Base-by-base conservation (phyloP, 2,329 filamentous ascomycete genomes). In the Aureobasidium sp. region DNA sequence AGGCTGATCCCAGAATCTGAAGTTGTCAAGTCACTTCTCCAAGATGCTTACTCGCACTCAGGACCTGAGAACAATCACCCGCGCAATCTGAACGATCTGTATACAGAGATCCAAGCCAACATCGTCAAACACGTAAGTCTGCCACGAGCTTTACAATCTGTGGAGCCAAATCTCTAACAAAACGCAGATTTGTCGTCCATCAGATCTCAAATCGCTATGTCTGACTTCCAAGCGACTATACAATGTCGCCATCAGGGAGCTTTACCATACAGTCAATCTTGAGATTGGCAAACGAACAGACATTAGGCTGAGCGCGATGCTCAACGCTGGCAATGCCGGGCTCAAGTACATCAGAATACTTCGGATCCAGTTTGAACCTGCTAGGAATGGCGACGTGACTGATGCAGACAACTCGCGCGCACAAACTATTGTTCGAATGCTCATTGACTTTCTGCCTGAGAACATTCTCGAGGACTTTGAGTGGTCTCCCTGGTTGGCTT, bases 401-500 rank as follows among this genome's bases (percentile, higher is more conserved):
- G 71, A 76, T 55, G 25, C 37, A 7, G 48, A 51, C 3, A 40
- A 25, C 7, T 41, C 27, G 17, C 69, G 71, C 48, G 72, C 69
- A 61, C 71, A 72, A 38, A 70, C 72, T 17, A 10, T 53, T 12
- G 34, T 53, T 14, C 70, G 73, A 39, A 73, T 76, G 69, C 68
- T 77, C 16, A 55, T 77, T 16, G 74, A 76, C 56, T 68, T 75
- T 56, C 60, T 77, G 30, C 74, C 74, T 1, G 71, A 74, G 48
- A 69, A 76, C 56, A 71, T 70, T 30, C 64, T 77, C 21, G 73
- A 76, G 56, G 70, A 72, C 56, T 75, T 76, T 63, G 73, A 70
- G 56, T 77, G 74, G 74, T 72, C 74, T 61, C 73, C 73, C 14
- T 76, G 73, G 74, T 67, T 68, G 41, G 65, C 70, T 1, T 76